Percentiles rank a stretch among this genome's conserved stretches.
Conservation (phyloP, 148 eudicot genomes). For the Cornus controversa region DNA sequence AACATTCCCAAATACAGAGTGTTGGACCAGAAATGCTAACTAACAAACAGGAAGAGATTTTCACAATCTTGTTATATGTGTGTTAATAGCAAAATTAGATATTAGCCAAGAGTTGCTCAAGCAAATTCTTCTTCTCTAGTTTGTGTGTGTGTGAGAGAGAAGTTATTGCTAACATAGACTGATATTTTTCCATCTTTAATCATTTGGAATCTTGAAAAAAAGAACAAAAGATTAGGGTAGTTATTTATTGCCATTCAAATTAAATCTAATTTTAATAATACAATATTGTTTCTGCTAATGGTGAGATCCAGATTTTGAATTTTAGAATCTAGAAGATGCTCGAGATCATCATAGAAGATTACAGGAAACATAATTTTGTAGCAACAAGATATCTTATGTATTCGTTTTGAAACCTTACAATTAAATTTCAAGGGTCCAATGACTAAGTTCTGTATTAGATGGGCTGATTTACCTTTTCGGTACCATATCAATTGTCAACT, state of each 20-base stretch:
- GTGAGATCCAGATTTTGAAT: too few relatives aligned
- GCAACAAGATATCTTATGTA: background rate
- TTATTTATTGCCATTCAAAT: too few relatives aligned
- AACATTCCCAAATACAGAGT: background rate
- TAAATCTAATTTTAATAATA: too few relatives aligned
- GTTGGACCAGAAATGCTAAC: background rate
- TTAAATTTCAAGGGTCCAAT: background rate
- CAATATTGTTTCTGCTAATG: too few relatives aligned
- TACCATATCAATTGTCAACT: background rate
- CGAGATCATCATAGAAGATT: too few relatives aligned
- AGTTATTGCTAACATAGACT: background rate
- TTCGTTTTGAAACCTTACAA: background rate
- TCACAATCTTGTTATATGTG: background rate
- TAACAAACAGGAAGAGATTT: background rate
- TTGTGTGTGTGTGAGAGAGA: too few relatives aligned
- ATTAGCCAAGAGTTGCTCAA: background rate
- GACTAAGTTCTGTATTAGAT: background rate
- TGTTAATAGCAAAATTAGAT: background rate
- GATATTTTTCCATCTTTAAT: background rate
- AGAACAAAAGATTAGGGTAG: too few relatives aligned
- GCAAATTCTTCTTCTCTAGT: too few relatives aligned
- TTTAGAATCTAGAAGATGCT: too few relatives aligned
- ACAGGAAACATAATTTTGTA: too few relatives aligned
- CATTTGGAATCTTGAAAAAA: background rate
- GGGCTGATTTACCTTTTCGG: background rate